These are phyloP conservation scores for Kondoa malvinella DNA, from an alignment of 768 basidiomycete species.

Conservation along the genomic window DNA sequence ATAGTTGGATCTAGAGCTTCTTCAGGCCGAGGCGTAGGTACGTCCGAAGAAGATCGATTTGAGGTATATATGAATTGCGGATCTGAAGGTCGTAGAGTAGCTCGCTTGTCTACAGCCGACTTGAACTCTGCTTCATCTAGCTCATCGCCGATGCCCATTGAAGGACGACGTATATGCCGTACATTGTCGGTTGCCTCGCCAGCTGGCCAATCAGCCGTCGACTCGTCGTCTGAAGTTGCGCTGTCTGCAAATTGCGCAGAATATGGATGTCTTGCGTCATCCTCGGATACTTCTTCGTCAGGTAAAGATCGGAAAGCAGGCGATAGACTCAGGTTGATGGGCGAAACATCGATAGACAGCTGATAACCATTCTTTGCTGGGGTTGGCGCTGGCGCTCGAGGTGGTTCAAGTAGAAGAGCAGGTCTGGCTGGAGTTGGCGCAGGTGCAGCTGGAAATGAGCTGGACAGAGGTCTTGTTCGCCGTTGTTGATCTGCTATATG, in stretches of 20 bases:
- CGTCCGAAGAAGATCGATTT: neutral
- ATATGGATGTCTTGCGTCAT: neutral
- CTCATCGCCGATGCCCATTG: neutral
- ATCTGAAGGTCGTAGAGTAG: neutral
- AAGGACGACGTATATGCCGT: neutral
- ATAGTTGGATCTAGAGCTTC: neutral
- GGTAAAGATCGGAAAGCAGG: neutral
- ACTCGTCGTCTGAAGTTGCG: neutral
- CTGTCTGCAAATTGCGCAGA: neutral
- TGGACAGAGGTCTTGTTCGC: neutral
- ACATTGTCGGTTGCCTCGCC: neutral
- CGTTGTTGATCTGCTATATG: neutral
- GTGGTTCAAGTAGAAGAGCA: neutral
- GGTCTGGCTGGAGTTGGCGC: neutral
- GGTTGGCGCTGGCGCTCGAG: neutral
- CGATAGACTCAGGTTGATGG: neutral
- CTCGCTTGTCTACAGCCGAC: neutral
- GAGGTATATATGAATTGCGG: neutral
- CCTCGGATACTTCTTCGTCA: neutral
- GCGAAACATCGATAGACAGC: neutral
- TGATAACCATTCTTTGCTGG: too few species aligned
- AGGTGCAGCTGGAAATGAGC: neutral
- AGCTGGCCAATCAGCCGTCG: neutral
- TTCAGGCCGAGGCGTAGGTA: neutral
- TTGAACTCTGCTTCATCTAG: neutral